phyloP scores from a whole-genome alignment of 164 flowering plant species.

The Aristolochia contorta region DNA sequence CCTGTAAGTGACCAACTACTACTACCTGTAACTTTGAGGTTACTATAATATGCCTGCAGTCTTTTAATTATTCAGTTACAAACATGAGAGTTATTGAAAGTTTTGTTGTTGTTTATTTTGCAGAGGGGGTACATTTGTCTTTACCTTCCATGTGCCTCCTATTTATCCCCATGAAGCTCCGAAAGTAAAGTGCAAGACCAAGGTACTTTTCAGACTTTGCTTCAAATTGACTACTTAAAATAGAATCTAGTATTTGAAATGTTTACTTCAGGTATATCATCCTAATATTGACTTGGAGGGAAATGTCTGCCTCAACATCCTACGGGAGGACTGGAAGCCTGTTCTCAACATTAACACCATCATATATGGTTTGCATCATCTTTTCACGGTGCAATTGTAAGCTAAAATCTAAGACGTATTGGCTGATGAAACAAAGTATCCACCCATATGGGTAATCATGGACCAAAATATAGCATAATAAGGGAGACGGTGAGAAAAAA shows the following conservation, averaged over 20 bases:
- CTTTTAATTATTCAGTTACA: not conserved
- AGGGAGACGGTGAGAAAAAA: too few species aligned
- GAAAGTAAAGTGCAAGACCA: constrained; percentile 75
- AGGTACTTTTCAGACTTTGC: constrained; percentile 26
- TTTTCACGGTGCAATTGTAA: too few species aligned
- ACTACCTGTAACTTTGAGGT: not conserved
- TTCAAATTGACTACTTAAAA: not conserved
- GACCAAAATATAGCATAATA: too few species aligned
- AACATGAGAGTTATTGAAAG: not conserved
- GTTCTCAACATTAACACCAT: too few species aligned
- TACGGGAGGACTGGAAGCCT: too few species aligned
- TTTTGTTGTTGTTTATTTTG: constrained; percentile 5
- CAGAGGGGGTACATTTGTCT: constrained; percentile 56
- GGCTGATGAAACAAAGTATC: too few species aligned
- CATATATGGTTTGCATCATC: too few species aligned
- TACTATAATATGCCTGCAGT: not conserved
- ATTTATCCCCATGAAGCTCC: constrained; percentile 80
- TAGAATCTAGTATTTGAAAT: not conserved
- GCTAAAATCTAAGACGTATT: too few species aligned
- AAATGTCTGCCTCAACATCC: too few species aligned
- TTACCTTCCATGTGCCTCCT: constrained; percentile 54
- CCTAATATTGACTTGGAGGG: too few species aligned
- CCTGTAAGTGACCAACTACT: constrained; percentile 36
- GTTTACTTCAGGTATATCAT: constrained; percentile 44
- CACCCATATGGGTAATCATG: too few species aligned